A percentile compares a stretch with the other conserved stretches of the same genome.
phyloP scores from a whole-genome alignment of 768 basidiomycete genomes.

The Boletus insuetus region DNA sequence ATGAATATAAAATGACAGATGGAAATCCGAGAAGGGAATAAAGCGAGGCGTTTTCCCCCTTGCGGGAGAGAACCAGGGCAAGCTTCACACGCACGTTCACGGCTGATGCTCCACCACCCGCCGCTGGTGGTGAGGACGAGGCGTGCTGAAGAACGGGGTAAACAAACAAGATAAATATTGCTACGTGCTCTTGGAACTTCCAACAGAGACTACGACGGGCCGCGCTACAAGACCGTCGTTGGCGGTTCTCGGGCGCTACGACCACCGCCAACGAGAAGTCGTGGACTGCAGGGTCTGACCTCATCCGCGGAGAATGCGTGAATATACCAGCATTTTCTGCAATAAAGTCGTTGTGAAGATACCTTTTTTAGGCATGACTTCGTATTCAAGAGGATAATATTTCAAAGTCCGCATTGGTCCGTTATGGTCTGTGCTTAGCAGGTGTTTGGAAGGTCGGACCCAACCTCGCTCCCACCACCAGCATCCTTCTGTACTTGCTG shows the following conservation, averaged over 20 bases:
- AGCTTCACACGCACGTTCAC: conserved; percentile 30
- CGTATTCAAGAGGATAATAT: conserved; percentile 18
- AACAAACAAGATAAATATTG: not conserved
- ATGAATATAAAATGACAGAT: conserved; percentile 3
- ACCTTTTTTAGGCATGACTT: conserved; percentile 11
- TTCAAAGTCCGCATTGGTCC: conserved; percentile 35
- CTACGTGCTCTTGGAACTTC: not conserved
- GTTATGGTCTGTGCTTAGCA: conserved; percentile 39
- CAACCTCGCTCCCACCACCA: conserved; percentile 61
- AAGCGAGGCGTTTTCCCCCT: conserved; percentile 9
- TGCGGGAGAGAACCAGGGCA: conserved; percentile 12
- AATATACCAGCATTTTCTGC: conserved; percentile 14
- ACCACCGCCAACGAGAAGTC: not conserved
- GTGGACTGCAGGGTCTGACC: not conserved
- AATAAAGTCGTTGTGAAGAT: conserved; percentile 15
- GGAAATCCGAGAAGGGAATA: conserved; percentile 10
- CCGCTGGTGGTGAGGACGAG: conserved; percentile 14
- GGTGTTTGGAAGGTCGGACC: conserved; percentile 42
- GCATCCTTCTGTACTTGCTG: conserved; percentile 38
- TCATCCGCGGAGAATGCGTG: conserved; percentile 7
- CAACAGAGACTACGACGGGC: not conserved
- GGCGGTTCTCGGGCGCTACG: not conserved
- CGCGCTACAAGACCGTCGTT: not conserved
- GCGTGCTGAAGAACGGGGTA: conserved; percentile 9
- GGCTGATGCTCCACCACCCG: conserved; percentile 17